Base-by-base conservation (phyloP, 768 basidiomycete genomes). In the Suillus bovinus region DNA sequence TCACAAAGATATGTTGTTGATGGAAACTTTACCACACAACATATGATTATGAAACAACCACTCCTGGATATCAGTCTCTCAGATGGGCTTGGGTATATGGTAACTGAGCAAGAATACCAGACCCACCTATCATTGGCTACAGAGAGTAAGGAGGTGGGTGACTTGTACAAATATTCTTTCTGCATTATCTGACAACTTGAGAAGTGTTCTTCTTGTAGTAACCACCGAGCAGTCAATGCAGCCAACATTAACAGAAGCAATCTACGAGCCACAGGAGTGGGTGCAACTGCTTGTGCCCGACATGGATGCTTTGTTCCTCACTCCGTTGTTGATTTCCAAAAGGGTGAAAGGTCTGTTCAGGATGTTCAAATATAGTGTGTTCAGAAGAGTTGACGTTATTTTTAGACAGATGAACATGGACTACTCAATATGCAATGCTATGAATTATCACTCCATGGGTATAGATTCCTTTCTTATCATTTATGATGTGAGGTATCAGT, bases 401-500 rank as follows among this genome's bases (percentile, higher is more conserved):
- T 22, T 11, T 44, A 74, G 72, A 39, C 72, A 76, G 10, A 67
- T 67, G 20, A 74, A 76, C 38, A 65, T 76, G 2, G 68, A 75
- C 44, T 75, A 70, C 49, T 61, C 68, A 0, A 61, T 72, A 20
- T 68, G 64, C n/a, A 64, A 72, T 3, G 69, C 67, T 0, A 9
- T 77, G 1, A 47, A 41, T 0, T 66, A 68, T n/a, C 59, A 66
- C 0, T 62, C 61, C 1, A n/a, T 34, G 7, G 61, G 50, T 6
- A 50, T 68, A 9, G 17, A 52, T n/a, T 61, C 41, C 1, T 60
- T 36, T 3, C 3, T 68, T 0, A 52, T 74, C 4, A 70, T 74
- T 0, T 77, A 77, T 63, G 74, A 76, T 65, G 68, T 76, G 7
- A 62, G 64, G 4, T 77, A 72, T 34, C 64, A 73, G 46, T 77